Base-by-base conservation (phyloP, 257 asterid species). In the Primulina huaijiensis region DNA sequence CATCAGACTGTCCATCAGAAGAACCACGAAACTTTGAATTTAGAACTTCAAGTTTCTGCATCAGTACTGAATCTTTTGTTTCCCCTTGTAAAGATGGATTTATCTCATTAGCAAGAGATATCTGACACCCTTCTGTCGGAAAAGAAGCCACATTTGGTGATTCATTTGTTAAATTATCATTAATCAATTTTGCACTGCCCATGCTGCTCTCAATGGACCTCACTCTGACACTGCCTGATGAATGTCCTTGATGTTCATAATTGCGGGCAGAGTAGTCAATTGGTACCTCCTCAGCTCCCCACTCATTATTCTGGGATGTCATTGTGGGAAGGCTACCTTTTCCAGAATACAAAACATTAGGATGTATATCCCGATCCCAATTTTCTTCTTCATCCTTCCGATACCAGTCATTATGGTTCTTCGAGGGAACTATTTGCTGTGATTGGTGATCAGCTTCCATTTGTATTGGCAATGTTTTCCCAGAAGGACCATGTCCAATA, bases 41-140 rank as follows among this genome's bases (percentile, higher is more conserved):
- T 72, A 94, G 75, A 77, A 83, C 85, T 75, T 89, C 97, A 74
- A 88, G 88, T 76, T 89, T 94, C 75, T 88, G 94, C 80, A 94
- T 85, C 68, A 91, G 77, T 70, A 79, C 74, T 53, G 88, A 56
- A 67, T 83, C 88, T 75, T 83, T 89, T 16, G 80, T 63, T 10
- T 75, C 60, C 74, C 82, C 77, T 20, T 81, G 82, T 62, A 77
- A 43, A 33, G 79, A 21, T 60, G 85, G 66, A 77, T 70, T 87
- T 74, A 69, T 78, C 72, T 76, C 86, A 57, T 67, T 63, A 75
- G 76, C 76, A 50, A 62, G 53, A 50, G 79, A 65, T 31, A 66
- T 58, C 60, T 78, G 85, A 34, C 80, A 69, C 72, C 75, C 67
- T 52, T 75, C 83, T 56, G 82, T 72, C 64, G 87, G 74, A 62